Evolutionary conservation across 1,139 yeast species (phyloP).

Genomic region (Taiozyma sp.): DNA sequence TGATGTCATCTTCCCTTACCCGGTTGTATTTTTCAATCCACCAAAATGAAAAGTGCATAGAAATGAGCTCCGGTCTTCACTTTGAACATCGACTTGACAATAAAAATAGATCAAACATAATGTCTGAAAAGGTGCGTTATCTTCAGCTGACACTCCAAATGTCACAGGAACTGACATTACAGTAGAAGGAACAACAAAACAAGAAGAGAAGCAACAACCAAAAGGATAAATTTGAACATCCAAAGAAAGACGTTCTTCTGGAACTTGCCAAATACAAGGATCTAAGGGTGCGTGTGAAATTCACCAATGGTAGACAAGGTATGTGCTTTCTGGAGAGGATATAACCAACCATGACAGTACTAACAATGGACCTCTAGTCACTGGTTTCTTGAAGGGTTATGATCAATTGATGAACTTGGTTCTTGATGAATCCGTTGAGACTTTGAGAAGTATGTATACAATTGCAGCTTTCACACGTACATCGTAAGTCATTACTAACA

Average conservation of each 20-base stretch:
- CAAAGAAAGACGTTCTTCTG: slow-evolving; percentile 84
- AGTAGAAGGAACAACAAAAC: slow-evolving; percentile 23
- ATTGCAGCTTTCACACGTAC: background rate
- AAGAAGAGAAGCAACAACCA: slow-evolving; percentile 24
- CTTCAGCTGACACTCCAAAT: too few species aligned
- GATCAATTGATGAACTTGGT: slow-evolving; percentile 94
- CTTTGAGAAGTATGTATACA: slow-evolving; percentile 42
- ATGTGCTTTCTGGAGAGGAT: slow-evolving; percentile 4
- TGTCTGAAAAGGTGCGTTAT: slow-evolving; percentile 6
- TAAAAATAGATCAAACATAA: background rate
- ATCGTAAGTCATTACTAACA: slow-evolving; percentile 24
- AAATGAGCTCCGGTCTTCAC: background rate
- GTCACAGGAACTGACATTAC: background rate
- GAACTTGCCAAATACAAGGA: slow-evolving; percentile 78
- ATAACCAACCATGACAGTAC: background rate
- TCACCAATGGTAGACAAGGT: slow-evolving; percentile 77
- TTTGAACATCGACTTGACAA: slow-evolving; percentile 5
- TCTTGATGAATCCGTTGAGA: slow-evolving; percentile 76
- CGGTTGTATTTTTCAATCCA: background rate
- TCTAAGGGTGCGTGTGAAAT: slow-evolving; percentile 66
- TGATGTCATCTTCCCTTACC: background rate
- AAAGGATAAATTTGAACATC: slow-evolving; percentile 54
- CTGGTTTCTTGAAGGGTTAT: slow-evolving; percentile 78
- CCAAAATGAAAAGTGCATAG: background rate
- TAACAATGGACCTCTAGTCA: slow-evolving; percentile 35